phyloP scores from a whole-genome alignment of 169 alveolate species.

The Plasmodium knowlesi region DNA sequence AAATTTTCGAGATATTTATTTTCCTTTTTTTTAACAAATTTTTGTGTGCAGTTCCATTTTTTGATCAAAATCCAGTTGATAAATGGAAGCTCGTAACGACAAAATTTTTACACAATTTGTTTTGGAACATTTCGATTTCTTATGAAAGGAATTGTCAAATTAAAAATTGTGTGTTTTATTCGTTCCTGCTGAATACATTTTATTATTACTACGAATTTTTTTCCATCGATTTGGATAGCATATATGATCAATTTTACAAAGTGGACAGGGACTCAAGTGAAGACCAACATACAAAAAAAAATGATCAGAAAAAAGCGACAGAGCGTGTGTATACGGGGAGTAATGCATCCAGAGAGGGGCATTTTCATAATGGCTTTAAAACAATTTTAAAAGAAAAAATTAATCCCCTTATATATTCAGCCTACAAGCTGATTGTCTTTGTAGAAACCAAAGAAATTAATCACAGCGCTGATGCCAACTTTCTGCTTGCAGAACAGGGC shows the following conservation, averaged over 20 bases:
- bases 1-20: slow-evolving; percentile 35
- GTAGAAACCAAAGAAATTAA: slow-evolving; percentile 64
- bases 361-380: slow-evolving; percentile 51
- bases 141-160: slow-evolving; percentile 5
- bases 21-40: slow-evolving; percentile 69
- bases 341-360: not conserved
- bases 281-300: slow-evolving; percentile 2
- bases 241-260: slow-evolving; percentile 15
- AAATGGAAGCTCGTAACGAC: slow-evolving; percentile 42
- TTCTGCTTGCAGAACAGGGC: not conserved
- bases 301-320: not conserved
- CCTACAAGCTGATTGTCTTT: slow-evolving; percentile 50
- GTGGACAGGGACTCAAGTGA: slow-evolving; percentile 10
- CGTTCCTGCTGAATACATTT: slow-evolving; percentile 67
- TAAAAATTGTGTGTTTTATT: slow-evolving; percentile 35
- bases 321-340: not conserved
- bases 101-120: slow-evolving; percentile 18
- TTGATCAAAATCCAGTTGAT: slow-evolving; percentile 51
- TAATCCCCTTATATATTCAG: slow-evolving; percentile 41
- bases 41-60: slow-evolving; percentile 57
- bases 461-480: not conserved
- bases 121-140: slow-evolving; percentile 19
- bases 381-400: slow-evolving; percentile 46
- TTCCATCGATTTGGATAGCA: slow-evolving; percentile 5
- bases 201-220: slow-evolving; percentile 62